Percentiles rank a stretch among this genome's conserved stretches.
Conservation (phyloP, 257 asterid genomes). For the Nicotiana sylvestris region DNA sequence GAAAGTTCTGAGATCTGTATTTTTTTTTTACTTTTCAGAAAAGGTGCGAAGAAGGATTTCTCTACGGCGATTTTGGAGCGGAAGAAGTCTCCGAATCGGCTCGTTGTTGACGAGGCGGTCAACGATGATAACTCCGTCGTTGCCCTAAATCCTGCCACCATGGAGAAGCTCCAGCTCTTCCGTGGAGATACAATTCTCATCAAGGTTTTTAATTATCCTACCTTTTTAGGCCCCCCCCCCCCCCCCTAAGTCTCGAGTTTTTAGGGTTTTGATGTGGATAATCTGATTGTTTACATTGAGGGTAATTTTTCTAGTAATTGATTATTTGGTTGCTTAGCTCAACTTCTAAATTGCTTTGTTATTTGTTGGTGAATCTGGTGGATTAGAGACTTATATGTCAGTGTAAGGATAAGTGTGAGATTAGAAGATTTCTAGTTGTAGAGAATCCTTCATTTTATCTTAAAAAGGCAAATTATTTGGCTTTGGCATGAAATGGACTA, state of each 20-base stretch:
- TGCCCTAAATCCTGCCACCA: constrained; percentile 65
- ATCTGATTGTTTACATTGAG: not conserved
- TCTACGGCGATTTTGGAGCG: constrained; percentile 85
- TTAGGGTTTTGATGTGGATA: not conserved
- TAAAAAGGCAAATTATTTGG: not conserved
- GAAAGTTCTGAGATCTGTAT: constrained; percentile 7
- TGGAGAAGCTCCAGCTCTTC: constrained; percentile 88
- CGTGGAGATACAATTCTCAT: constrained; percentile 79
- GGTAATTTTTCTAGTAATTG: not conserved
- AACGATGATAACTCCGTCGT: constrained; percentile 85
- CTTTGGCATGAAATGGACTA: not conserved
- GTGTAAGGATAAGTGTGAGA: not conserved
- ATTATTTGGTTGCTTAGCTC: not conserved
- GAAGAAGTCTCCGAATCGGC: constrained; percentile 80
- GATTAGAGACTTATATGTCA: not conserved
- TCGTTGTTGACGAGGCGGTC: constrained; percentile 84
- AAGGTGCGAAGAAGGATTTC: constrained; percentile 68
- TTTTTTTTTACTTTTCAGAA: constrained; percentile 32
- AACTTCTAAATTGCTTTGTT: not conserved
- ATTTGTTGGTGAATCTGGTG: not conserved
- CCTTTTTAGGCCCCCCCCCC: not conserved
- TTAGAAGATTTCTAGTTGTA: not conserved
- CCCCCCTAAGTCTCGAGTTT: not conserved
- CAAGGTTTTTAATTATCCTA: constrained; percentile 35
- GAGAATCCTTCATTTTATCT: not conserved